Evolutionary conservation across 352 stramenopile genomes (phyloP).

Genomic region (Pseudoperonospora humuli): DNA sequence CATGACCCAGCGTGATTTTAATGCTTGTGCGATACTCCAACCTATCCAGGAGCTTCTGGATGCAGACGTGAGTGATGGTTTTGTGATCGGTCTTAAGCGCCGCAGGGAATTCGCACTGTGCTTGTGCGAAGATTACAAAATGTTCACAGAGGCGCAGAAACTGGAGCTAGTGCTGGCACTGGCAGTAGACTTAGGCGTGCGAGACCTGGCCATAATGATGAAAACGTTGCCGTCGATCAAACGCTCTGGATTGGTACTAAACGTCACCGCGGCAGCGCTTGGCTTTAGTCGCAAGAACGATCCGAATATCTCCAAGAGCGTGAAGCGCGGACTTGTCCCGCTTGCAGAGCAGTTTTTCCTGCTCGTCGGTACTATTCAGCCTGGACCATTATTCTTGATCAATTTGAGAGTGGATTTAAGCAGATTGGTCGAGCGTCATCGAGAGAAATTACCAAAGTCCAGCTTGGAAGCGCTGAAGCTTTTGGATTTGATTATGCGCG

Average conservation of each 20-base stretch:
- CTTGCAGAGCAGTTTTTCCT: conserved; percentile 77
- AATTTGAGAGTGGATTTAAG: conserved; percentile 61
- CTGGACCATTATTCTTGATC: conserved; percentile 65
- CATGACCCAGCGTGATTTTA: no score
- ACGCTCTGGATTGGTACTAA: conserved; percentile 71
- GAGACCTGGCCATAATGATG: conserved; percentile 76
- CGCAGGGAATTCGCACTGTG: conserved; percentile 68
- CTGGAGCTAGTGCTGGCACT: conserved; percentile 73
- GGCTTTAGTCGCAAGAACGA: conserved; percentile 80
- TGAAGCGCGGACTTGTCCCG: conserved; percentile 77
- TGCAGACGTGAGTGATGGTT: conserved; percentile 63
- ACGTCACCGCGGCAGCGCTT: conserved; percentile 63
- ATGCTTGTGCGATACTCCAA: neutral
- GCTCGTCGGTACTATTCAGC: conserved; percentile 59
- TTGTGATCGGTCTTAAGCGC: conserved; percentile 77
- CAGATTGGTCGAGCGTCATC: conserved; percentile 42
- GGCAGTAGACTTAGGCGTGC: conserved; percentile 67
- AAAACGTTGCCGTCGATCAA: conserved; percentile 72
- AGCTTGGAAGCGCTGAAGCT: conserved; percentile 65
- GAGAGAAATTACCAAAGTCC: conserved; percentile 31
- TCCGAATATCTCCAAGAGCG: conserved; percentile 75
- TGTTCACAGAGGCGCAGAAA: conserved; percentile 71
- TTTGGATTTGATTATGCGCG: conserved; percentile 74
- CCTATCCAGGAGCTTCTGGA: conserved; percentile 40
- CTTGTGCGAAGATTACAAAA: conserved; percentile 67